These are phyloP conservation scores for Hypoxylon fuscum DNA, from an alignment of 495 filamentous ascomycete genomes.

Conservation along the genomic window DNA sequence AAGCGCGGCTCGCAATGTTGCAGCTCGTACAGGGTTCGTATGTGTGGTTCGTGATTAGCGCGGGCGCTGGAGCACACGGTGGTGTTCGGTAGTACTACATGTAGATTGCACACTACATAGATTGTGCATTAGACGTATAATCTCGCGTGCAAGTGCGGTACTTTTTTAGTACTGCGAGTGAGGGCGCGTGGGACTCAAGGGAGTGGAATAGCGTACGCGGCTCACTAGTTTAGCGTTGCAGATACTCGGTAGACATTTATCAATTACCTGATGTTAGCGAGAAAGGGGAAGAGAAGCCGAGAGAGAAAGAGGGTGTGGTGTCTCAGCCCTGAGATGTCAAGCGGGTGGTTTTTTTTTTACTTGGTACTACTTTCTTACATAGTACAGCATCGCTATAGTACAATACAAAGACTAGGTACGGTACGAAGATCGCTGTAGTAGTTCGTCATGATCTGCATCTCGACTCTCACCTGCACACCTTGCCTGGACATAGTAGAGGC, in stretches of 20 bases:
- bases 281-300: constrained; percentile 7
- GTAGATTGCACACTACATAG: too few species aligned
- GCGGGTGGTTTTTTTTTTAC: too few species aligned
- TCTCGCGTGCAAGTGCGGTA: constrained; percentile 12
- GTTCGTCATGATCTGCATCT: constrained; percentile 26
- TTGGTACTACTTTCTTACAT: too few species aligned
- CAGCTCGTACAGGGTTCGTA: constrained; percentile 27
- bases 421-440: too few species aligned
- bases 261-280: constrained; percentile 10
- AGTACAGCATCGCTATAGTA: too few species aligned
- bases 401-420: too few species aligned
- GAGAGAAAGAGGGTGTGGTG: constrained; percentile 19
- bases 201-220: neutral
- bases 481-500: neutral
- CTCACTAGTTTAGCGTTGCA: constrained; percentile 16
- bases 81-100: constrained; percentile 28
- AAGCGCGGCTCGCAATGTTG: constrained; percentile 39
- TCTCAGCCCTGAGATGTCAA: constrained; percentile 30
- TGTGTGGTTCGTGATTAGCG: constrained; percentile 31
- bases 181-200: neutral
- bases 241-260: constrained; percentile 7
- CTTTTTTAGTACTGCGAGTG: neutral
- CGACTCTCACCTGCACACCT: constrained; percentile 19
- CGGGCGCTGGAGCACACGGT: constrained; percentile 24
- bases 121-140: neutral